Evolutionary conservation across 1,284 basidiomycete species (phyloP).

Genomic region (Leccinum griseonigrum): DNA sequence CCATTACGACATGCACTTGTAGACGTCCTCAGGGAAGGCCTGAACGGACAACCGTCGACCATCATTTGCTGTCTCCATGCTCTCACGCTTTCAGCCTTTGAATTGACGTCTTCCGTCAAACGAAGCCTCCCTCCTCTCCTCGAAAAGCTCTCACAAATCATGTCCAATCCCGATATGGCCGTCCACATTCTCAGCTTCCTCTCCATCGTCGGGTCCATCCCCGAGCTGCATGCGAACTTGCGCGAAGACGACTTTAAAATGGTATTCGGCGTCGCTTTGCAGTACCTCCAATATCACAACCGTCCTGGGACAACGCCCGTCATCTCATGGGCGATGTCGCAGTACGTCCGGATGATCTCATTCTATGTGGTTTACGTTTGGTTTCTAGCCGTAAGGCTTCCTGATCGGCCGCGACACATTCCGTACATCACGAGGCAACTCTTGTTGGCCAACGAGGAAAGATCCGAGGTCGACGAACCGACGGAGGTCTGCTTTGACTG

Average conservation of each 20-base stretch:
- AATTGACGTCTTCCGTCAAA: constrained; percentile 83
- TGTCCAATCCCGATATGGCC: constrained; percentile 91
- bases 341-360: constrained; percentile 93
- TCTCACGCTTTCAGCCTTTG: constrained; percentile 86
- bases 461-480: constrained; percentile 77
- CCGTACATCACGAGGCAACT: constrained; percentile 88
- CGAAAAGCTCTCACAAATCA: constrained; percentile 89
- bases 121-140: constrained; percentile 82
- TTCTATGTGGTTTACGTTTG: constrained; percentile 94
- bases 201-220: constrained; percentile 81
- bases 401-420: constrained; percentile 82
- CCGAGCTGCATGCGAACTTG: constrained; percentile 85
- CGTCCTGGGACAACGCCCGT: constrained; percentile 58
- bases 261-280: constrained; percentile 93
- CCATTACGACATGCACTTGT: constrained; percentile 73
- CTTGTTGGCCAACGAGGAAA: constrained; percentile 83
- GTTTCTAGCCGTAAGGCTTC: constrained; percentile 90
- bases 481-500: constrained; percentile 99
- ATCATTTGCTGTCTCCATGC: constrained; percentile 94
- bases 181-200: constrained; percentile 96
- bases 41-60: constrained; percentile 76
- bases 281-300: constrained; percentile 93
- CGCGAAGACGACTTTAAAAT: constrained; percentile 91
- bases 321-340: constrained; percentile 86
- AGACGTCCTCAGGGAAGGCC: constrained; percentile 80